These are phyloP conservation scores for Phytophthora sp. DNA, from an alignment of 352 stramenopile genomes.

Conservation along the genomic window DNA sequence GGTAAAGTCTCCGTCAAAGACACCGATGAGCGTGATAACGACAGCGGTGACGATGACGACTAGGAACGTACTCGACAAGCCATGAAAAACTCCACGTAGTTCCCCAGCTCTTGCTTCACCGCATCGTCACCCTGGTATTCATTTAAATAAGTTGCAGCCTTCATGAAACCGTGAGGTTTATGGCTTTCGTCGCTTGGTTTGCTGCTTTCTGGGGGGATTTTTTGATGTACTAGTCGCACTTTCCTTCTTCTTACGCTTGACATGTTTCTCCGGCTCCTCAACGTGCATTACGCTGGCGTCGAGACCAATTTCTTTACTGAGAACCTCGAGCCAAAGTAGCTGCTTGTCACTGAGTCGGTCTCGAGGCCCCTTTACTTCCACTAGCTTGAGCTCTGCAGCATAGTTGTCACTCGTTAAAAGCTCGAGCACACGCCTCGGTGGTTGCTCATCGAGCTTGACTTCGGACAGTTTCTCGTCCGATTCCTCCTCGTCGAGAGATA, in stretches of 20 bases:
- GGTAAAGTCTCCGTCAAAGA: neutral
- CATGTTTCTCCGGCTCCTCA: slow-evolving; percentile 64
- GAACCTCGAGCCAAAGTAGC: slow-evolving; percentile 72
- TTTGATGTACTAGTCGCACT: slow-evolving; percentile 12
- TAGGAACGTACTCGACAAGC: slow-evolving; percentile 44
- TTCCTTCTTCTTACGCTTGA: slow-evolving; percentile 42
- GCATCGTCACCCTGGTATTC: too few relatives aligned
- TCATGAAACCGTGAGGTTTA: too few relatives aligned
- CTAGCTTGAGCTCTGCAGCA: slow-evolving; percentile 56
- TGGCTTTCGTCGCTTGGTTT: slow-evolving; percentile 27
- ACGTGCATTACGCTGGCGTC: slow-evolving; percentile 74
- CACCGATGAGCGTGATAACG: slow-evolving; percentile 16
- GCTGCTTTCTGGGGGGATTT: slow-evolving; percentile 11
- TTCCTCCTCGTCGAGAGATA: slow-evolving; percentile 3
- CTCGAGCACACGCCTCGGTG: slow-evolving; percentile 24
- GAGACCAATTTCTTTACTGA: slow-evolving; percentile 64
- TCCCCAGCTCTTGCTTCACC: too few relatives aligned
- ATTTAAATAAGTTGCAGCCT: too few relatives aligned
- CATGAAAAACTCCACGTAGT: slow-evolving; percentile 37
- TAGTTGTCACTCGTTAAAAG: slow-evolving; percentile 25
- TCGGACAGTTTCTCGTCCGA: slow-evolving; percentile 2
- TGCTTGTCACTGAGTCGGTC: slow-evolving; percentile 88
- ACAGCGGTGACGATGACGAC: slow-evolving; percentile 34
- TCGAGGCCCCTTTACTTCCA: slow-evolving; percentile 89
- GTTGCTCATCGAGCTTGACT: slow-evolving; percentile 19